A percentile compares a stretch with the other conserved stretches of the same genome.
Conservation (phyloP, 495 filamentous ascomycete species). For the Terfezia claveryi region DNA sequence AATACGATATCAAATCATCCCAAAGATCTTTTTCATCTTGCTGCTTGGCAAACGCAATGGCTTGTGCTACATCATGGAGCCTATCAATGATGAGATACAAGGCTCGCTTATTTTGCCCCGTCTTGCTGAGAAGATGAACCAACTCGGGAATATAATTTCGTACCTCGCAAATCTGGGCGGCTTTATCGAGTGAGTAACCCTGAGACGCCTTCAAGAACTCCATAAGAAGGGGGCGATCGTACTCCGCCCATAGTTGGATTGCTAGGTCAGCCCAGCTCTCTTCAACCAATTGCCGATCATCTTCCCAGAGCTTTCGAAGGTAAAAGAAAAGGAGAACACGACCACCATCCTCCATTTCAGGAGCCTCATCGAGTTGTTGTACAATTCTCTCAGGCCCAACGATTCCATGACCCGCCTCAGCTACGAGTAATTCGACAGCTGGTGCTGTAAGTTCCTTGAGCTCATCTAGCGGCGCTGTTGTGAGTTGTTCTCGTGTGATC, state of each 20-base stretch:
- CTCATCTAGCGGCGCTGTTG: slow-evolving; percentile 40
- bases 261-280: slow-evolving; percentile 64
- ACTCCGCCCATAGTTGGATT: slow-evolving; percentile 63
- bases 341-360: slow-evolving; percentile 25
- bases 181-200: slow-evolving; percentile 62
- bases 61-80: slow-evolving; percentile 66
- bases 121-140: slow-evolving; percentile 84
- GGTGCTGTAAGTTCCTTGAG: slow-evolving; percentile 59
- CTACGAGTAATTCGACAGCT: slow-evolving; percentile 65
- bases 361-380: slow-evolving; percentile 33
- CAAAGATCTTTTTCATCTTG: slow-evolving; percentile 79
- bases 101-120: slow-evolving; percentile 73
- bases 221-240: slow-evolving; percentile 59
- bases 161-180: slow-evolving; percentile 55
- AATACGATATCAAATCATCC: slow-evolving; percentile 84
- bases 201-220: slow-evolving; percentile 67
- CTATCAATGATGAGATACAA: slow-evolving; percentile 78
- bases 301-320: slow-evolving; percentile 62
- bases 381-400: slow-evolving; percentile 61
- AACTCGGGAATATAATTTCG: slow-evolving; percentile 65
- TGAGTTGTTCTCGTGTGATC: slow-evolving; percentile 49
- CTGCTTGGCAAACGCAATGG: slow-evolving; percentile 81
- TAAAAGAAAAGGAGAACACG: slow-evolving; percentile 69
- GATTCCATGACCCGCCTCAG: slow-evolving; percentile 71
- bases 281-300: slow-evolving; percentile 38